Percentiles rank a stretch among this genome's conserved stretches.
Evolutionary conservation across 2,329 filamentous ascomycete genomes (phyloP).

Genomic region (Venturiaceae sp.): DNA sequence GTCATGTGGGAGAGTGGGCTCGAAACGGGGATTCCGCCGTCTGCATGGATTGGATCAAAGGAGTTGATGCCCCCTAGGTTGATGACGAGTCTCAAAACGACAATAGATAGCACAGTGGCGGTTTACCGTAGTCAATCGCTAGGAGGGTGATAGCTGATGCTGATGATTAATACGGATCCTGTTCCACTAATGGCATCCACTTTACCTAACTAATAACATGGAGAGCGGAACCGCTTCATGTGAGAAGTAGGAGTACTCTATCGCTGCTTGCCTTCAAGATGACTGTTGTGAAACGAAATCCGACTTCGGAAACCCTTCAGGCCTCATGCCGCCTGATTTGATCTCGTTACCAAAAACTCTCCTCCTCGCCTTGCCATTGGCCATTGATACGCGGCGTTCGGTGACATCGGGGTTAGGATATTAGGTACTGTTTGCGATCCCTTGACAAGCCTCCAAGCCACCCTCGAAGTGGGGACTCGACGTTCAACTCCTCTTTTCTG

Average conservation of each 20-base stretch:
- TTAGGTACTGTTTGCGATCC: not conserved
- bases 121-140: not conserved
- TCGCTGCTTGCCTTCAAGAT: too few species aligned
- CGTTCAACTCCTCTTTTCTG: not conserved
- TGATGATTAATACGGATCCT: not conserved
- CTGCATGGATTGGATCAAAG: not conserved
- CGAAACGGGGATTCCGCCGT: not conserved
- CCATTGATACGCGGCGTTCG: not conserved
- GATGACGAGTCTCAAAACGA: not conserved
- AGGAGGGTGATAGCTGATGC: too few species aligned
- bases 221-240: not conserved
- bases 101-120: not conserved
- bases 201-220: not conserved
- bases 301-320: not conserved
- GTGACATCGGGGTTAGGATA: too few species aligned
- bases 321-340: not conserved
- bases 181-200: not conserved
- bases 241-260: too few species aligned
- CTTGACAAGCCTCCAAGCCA: too few species aligned
- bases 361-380: not conserved
- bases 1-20: not conserved
- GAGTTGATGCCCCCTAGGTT: not conserved
- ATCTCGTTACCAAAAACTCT: not conserved
- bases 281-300: too few species aligned
- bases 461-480: too few species aligned